Evolutionary conservation across 2,329 filamentous ascomycete species (phyloP).

Genomic region (Aspergillus udagawae): DNA sequence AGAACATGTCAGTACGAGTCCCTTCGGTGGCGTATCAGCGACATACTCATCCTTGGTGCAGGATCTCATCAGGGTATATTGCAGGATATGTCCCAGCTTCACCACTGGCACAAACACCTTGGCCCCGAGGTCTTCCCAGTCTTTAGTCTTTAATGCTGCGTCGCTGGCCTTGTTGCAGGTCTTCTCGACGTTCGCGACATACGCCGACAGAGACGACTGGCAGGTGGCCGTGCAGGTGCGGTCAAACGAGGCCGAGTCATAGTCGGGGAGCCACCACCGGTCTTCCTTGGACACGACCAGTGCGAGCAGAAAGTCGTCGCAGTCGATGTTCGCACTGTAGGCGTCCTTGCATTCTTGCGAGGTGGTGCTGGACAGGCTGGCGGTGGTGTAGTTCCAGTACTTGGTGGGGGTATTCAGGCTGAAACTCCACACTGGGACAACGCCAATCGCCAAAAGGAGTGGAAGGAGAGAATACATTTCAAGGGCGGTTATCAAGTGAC

Average conservation of each 20-base stretch:
- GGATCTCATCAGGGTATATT: constrained; percentile 7
- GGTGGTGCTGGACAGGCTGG: constrained; percentile 6
- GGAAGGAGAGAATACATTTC: neutral
- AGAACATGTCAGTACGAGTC: neutral
- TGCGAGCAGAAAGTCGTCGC: constrained; percentile 4
- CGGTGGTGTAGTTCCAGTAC: constrained; percentile 7
- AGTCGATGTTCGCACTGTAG: constrained; percentile 10
- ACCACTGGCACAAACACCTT: constrained; percentile 1
- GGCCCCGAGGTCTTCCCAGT: neutral
- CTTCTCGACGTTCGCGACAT: constrained; percentile 5
- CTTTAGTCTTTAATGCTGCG: neutral
- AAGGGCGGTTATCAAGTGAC: too few relatives aligned
- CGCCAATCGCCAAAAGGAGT: neutral
- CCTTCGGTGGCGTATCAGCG: too few relatives aligned
- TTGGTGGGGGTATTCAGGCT: neutral
- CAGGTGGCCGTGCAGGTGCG: constrained; percentile 7
- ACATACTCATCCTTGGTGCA: constrained; percentile 10
- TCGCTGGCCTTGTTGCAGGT: constrained; percentile 4
- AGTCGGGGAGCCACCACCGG: neutral
- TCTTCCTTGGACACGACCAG: constrained; percentile 4
- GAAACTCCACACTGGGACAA: neutral
- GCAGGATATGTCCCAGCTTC: constrained; percentile 3
- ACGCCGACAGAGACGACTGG: constrained; percentile 3
- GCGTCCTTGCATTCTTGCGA: constrained; percentile 10
- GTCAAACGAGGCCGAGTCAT: constrained; percentile 1